Percentiles rank a stretch among this genome's conserved stretches.
Evolutionary conservation across 2,329 filamentous ascomycete species (phyloP).

Genomic region (Trichoderma sp.): DNA sequence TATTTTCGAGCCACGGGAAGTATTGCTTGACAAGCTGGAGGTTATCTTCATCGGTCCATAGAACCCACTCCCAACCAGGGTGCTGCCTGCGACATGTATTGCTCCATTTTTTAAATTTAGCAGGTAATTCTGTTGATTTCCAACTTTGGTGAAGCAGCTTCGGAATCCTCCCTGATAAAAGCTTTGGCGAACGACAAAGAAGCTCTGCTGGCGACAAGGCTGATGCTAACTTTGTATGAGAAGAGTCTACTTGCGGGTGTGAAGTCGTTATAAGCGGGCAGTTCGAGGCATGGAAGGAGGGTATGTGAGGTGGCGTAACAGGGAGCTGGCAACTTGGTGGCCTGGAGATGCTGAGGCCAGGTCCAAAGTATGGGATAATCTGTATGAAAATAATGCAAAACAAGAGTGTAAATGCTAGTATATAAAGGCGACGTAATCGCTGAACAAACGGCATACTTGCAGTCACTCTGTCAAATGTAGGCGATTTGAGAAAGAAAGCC

Average conservation of each 20-base stretch:
- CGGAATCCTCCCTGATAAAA: constrained; percentile 40
- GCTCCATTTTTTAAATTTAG: constrained; percentile 38
- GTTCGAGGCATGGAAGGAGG: background rate
- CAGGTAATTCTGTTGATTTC: constrained; percentile 31
- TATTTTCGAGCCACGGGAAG: constrained; percentile 37
- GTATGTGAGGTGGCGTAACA: background rate
- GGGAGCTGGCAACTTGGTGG: background rate
- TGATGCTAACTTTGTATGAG: background rate
- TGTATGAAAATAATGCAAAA: background rate
- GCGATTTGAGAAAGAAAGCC: background rate
- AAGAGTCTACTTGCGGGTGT: background rate
- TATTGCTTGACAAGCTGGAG: constrained; percentile 37
- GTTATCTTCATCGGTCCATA: constrained; percentile 42
- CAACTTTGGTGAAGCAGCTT: constrained; percentile 35
- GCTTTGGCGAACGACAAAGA: background rate
- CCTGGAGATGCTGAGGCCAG: background rate
- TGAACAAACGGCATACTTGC: background rate
- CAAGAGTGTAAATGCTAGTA: background rate
- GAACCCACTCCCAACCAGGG: constrained; percentile 40
- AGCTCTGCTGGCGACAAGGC: background rate
- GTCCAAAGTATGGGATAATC: background rate
- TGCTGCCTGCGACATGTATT: constrained; percentile 35
- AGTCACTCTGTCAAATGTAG: background rate
- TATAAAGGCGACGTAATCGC: background rate
- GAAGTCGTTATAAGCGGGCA: background rate